Conservation (phyloP, 164 flowering plant species). For the Vitis riparia region DNA sequence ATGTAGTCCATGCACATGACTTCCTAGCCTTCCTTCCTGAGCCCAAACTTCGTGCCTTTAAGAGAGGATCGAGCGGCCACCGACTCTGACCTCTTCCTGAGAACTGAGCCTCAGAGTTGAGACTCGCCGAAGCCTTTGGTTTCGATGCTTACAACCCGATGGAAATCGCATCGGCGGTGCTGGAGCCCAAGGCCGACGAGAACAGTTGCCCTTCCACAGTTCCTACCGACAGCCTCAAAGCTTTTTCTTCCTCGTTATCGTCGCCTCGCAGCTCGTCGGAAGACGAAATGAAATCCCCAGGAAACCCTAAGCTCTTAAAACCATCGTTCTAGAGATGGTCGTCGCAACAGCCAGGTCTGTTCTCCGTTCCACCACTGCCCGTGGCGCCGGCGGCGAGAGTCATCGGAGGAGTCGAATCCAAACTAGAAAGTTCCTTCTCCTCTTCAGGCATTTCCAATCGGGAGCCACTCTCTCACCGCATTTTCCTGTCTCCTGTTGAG, state of each 20-base stretch:
- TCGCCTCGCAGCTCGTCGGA: constrained; percentile 2
- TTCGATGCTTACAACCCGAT: constrained; percentile 9
- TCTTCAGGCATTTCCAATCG: constrained; percentile 49
- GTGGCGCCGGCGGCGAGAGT: constrained; percentile 34
- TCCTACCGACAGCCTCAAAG: constrained; percentile 1
- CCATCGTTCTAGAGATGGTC: constrained; percentile 11
- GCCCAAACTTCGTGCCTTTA: neutral
- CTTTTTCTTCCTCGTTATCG: constrained; percentile 9
- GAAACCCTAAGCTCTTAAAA: constrained; percentile 8
- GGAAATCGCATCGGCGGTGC: constrained; percentile 35
- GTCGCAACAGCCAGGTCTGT: constrained; percentile 52
- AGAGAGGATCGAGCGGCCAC: neutral
- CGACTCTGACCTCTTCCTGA: neutral
- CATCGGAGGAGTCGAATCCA: constrained; percentile 24
- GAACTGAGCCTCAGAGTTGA: neutral
- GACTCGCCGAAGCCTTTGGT: neutral
- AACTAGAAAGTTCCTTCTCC: constrained; percentile 35
- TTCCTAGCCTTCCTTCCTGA: neutral
- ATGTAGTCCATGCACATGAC: too few species aligned
- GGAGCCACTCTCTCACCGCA: constrained; percentile 42
- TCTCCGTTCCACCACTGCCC: constrained; percentile 46
- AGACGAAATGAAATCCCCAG: neutral
- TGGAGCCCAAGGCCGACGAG: too few species aligned
- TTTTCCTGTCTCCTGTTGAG: constrained; percentile 72
- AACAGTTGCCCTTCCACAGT: neutral